phyloP scores from a whole-genome alignment of 192 early-diverging fungal species.

The Podila epigama region DNA sequence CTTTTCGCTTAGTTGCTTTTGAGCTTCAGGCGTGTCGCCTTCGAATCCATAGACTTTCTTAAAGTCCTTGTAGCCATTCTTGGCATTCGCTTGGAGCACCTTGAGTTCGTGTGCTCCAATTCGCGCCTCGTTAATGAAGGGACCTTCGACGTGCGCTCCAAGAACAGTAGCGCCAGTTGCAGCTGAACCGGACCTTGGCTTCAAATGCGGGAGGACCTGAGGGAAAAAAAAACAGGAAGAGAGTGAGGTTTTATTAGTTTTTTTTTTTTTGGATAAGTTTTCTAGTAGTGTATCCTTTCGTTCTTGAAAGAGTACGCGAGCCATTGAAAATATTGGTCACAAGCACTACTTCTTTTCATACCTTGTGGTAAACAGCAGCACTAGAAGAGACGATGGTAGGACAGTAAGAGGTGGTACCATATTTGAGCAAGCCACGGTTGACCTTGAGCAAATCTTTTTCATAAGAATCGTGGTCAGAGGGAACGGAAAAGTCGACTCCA shows the following conservation, averaged over 20 bases:
- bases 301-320: not conserved
- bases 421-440: constrained; percentile 76
- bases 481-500: constrained; percentile 76
- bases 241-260: not conserved
- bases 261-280: not conserved
- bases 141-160: constrained; percentile 64
- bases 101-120: constrained; percentile 77
- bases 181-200: constrained; percentile 66
- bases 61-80: constrained; percentile 68
- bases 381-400: constrained; percentile 82
- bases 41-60: constrained; percentile 74
- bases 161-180: constrained; percentile 74
- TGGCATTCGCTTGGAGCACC: constrained; percentile 61
- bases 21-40: constrained; percentile 49
- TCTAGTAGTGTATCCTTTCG: not conserved
- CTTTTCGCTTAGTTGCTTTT: constrained; percentile 25
- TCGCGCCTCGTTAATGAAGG: constrained; percentile 72
- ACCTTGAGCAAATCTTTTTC: constrained; percentile 69
- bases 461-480: constrained; percentile 66
- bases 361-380: constrained; percentile 73
- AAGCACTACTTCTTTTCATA: constrained; percentile 9
- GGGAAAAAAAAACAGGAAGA: not conserved
- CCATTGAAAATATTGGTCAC: not conserved
- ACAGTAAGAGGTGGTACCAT: constrained; percentile 82
- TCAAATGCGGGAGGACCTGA: constrained; percentile 61